Base-by-base conservation (phyloP, 345 rosid genomes). In the Zanthoxylum bungeanum region DNA sequence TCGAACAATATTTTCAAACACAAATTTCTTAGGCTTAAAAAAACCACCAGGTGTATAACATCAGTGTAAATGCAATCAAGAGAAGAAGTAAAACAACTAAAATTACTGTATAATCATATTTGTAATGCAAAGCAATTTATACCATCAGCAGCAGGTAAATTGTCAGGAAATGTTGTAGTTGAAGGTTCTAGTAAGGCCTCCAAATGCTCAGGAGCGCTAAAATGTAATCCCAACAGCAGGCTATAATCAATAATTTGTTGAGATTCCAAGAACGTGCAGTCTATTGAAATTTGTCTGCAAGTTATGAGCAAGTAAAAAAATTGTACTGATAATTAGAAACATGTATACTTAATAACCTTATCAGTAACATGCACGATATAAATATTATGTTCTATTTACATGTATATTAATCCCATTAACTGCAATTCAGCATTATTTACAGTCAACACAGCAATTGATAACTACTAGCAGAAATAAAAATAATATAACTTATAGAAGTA, bases 161-260 rank as follows among this genome's bases (percentile, higher is more conserved):
- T 78, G 66, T 75, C 81, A 22, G 66, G 68, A 72, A 39, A 51
- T 44, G 66, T 60, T 36, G 85, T 44, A 65, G 31, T 68, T 10
- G 85, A 69, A 51, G 78, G 75, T 66, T 77, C 81, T 50, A 87
- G 75, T 36, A 82, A 61, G 52, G 81, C 66, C 77, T 73, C 82
- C 81, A 87, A 72, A 61, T 84, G 86, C 71, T 81, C 84, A 46
- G 91, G 91, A 22, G 85, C 91, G 81, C 86, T 84, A 76, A 87
- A 87, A 77, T 87, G 88, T 66, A 87, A 67, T 50, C 91, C 91
- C 79, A 87, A 58, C 59, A 87, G 81, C 73, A 87, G 91, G 76
- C 91, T 87, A 57, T 87, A 87, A 72, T 87, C 91, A 24, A 87
- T 84, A 66, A 87, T 82, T 10, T 81, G 80, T 70, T 84, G 91